phyloP scores from a whole-genome alignment of 176 grass and related monocot species.

The Sorghum bicolor region Sorghum_bicolor_NCBIv3 NC_012878.2:7515001-7515500 shows the following conservation, averaged over 20 bases:
- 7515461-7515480: constrained; percentile 61
- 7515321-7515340: not conserved
- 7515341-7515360: constrained; percentile 17
- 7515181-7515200: constrained; percentile 61
- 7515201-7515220: constrained; percentile 66
- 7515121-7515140: constrained; percentile 44
- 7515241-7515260: not conserved
- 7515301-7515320: not conserved
- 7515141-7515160: constrained; percentile 68
- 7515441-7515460: constrained; percentile 99
- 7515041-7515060: not conserved
- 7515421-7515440: constrained; percentile 81
- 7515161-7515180: constrained; percentile 46
- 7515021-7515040: not conserved
- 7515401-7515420: constrained; percentile 77
- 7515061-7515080: not conserved
- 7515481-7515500: constrained; percentile 24
- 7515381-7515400: constrained; percentile 51
- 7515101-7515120: constrained; percentile 28
- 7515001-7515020: not conserved
- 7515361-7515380: not conserved
- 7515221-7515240: constrained; percentile 49
- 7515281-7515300: not conserved
- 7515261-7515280: not conserved
- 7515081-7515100: constrained; percentile 5